Evolutionary conservation across 345 rosid genomes (phyloP).

Genomic region (Psidium guajava): DNA sequence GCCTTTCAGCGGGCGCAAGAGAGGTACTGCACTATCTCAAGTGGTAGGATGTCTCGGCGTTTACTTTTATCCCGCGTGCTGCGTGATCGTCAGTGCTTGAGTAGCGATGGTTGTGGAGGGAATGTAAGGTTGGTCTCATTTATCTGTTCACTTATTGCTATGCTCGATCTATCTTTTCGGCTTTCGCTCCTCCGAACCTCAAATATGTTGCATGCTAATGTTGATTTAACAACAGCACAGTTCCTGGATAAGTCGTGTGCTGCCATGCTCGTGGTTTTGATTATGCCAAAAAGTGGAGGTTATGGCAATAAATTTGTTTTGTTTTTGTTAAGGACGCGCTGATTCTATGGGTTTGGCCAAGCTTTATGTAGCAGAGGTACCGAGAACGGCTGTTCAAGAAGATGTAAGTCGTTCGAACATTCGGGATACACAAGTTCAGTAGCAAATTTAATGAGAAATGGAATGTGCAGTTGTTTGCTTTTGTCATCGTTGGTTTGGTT

Average conservation of each 20-base stretch:
- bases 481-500: background rate
- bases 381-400: slow-evolving; percentile 42
- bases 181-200: too few species aligned
- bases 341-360: slow-evolving; percentile 37
- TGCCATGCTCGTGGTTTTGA: background rate
- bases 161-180: too few species aligned
- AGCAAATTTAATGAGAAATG: background rate
- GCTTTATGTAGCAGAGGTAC: slow-evolving; percentile 55
- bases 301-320: background rate
- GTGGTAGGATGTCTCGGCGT: background rate
- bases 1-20: background rate
- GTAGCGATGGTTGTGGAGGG: background rate
- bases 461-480: background rate
- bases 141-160: background rate
- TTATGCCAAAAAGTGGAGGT: background rate
- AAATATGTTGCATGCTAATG: too few species aligned
- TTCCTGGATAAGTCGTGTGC: background rate
- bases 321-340: slow-evolving; percentile 18
- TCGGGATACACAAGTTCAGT: background rate
- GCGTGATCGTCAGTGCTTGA: background rate
- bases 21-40: background rate
- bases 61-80: background rate
- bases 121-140: background rate
- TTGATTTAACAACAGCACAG: too few species aligned
- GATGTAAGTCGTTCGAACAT: slow-evolving; percentile 33